These are phyloP conservation scores for Phytopythium mirpurense DNA, from an alignment of 352 stramenopile genomes.

Conservation along the genomic window DNA sequence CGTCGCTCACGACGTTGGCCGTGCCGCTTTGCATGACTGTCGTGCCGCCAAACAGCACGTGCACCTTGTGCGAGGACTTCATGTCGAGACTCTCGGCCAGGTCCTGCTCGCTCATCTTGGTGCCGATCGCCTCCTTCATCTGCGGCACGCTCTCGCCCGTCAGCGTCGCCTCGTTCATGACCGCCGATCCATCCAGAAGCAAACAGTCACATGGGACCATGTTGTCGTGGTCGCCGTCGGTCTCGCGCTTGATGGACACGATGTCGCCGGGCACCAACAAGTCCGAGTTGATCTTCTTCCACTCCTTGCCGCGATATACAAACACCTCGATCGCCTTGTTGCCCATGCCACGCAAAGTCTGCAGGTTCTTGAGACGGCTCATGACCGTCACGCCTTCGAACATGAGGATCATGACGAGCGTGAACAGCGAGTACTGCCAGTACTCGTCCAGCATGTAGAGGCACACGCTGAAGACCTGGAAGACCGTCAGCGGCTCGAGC, in stretches of 20 bases:
- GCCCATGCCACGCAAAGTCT: slow-evolving; percentile 94
- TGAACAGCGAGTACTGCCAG: slow-evolving; percentile 99
- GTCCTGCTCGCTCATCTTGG: slow-evolving; percentile 73
- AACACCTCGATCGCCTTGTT: slow-evolving; percentile 83
- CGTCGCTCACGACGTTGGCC: slow-evolving; percentile 19
- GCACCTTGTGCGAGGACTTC: slow-evolving; percentile 85
- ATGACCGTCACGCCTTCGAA: slow-evolving; percentile 97
- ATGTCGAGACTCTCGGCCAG: slow-evolving; percentile 73
- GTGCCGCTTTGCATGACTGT: slow-evolving; percentile 85
- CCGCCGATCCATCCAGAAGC: slow-evolving; percentile 91
- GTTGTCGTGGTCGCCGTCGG: slow-evolving; percentile 72
- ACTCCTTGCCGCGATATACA: slow-evolving; percentile 89
- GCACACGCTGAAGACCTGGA: slow-evolving; percentile 98
- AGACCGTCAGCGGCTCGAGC: slow-evolving; percentile 97
- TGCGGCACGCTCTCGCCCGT: slow-evolving; percentile 98
- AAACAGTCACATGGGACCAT: slow-evolving; percentile 95
- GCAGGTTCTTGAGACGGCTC: slow-evolving; percentile 93
- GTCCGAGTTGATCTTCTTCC: slow-evolving; percentile 78
- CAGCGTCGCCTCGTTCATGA: slow-evolving; percentile 99
- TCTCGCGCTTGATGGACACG: slow-evolving; percentile 90
- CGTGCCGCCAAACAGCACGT: slow-evolving; percentile 93
- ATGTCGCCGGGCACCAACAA: slow-evolving; percentile 92
- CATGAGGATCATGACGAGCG: slow-evolving; percentile 96
- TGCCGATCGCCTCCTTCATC: slow-evolving; percentile 93
- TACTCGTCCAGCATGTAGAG: slow-evolving; percentile 99